Base-by-base conservation (phyloP, 805 yeast species). In the Yamadazyma nakazawae region DNA sequence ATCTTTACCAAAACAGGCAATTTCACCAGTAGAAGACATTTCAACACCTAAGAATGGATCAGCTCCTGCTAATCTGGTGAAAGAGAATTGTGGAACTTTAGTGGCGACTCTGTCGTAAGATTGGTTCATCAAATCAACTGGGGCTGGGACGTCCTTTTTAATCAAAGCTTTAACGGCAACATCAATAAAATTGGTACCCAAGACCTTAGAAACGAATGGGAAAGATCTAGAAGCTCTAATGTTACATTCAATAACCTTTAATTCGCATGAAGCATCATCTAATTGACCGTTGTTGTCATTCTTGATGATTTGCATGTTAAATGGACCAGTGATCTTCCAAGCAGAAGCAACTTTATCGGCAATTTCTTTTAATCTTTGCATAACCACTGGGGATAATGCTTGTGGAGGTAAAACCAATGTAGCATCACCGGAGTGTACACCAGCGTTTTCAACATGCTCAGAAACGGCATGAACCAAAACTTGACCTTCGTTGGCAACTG, bases 341-440 rank as follows among this genome's bases (percentile, higher is more conserved):
- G 98, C 98, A 59, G 83, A 79, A 63, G 96, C 98, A 62, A 92
- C 90, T 74, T 91, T 92, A 50, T 96, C 96, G 42, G 99, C 91
- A 59, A 90, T 90, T 42, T 78, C 89, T 70, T 88, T 88, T 57
- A 92, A 76, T 63, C 97, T 80, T 21, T 59, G 70, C 78, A 91
- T 75, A 43, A 83, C 76, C 14, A 70, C 75, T 40, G 83, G 82
- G 38, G 83, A 81, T 59, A 94, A 79, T 63, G 88, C 96, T 74
- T 92, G 97, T 43, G 97, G 97, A 46, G 99, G 99, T 49, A 92
- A 95, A 66, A 92, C 87, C 62, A 92, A 74, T 40, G 98, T 94
- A 51, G 99, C 99, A 70, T 92, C 99, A 78, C 99, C 99, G 43
- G 98, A 92, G 71, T 92, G 99, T 37, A 92, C 97, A 80, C 99